phyloP scores from a whole-genome alignment of 495 filamentous ascomycete genomes.

The Penicillium coffeae region DNA sequence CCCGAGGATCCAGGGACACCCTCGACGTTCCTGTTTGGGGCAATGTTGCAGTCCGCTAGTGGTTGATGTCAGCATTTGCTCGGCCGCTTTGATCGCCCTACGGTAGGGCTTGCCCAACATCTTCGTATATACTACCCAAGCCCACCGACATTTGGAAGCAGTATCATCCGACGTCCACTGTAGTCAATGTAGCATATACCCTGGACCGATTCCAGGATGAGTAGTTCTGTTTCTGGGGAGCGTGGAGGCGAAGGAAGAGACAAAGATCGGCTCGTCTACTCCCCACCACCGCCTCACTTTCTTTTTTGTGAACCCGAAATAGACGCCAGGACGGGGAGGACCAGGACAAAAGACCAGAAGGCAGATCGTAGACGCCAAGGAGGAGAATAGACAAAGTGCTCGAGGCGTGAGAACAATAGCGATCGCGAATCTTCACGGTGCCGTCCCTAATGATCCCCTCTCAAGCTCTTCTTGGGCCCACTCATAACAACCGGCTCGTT shows the following conservation, averaged over 20 bases:
- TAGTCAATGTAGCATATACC: not conserved
- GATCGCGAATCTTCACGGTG: not conserved
- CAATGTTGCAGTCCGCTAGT: slow-evolving; percentile 20
- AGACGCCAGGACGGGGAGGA: no score
- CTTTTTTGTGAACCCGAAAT: no score
- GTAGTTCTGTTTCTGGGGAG: no score
- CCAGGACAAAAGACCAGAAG: no score
- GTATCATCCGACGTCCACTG: not conserved
- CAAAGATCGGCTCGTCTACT: slow-evolving; percentile 4
- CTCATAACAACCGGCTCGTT: slow-evolving; percentile 24
- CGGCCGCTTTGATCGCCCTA: not conserved
- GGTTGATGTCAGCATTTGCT: slow-evolving; percentile 28
- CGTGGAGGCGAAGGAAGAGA: not conserved
- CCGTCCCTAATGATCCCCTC: slow-evolving; percentile 16
- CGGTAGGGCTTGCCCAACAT: not conserved
- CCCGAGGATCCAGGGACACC: not conserved
- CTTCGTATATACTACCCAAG: not conserved
- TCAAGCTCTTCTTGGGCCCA: slow-evolving; percentile 26
- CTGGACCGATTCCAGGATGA: not conserved
- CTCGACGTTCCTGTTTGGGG: slow-evolving; percentile 11
- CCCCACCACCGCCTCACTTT: slow-evolving; percentile 24
- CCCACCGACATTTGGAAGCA: not conserved
- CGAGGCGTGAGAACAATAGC: not conserved
- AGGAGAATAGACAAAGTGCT: not conserved
- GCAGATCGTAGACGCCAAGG: no score